phyloP scores from a whole-genome alignment of 1,284 basidiomycete species.

The Moniliella sp. region DNA sequence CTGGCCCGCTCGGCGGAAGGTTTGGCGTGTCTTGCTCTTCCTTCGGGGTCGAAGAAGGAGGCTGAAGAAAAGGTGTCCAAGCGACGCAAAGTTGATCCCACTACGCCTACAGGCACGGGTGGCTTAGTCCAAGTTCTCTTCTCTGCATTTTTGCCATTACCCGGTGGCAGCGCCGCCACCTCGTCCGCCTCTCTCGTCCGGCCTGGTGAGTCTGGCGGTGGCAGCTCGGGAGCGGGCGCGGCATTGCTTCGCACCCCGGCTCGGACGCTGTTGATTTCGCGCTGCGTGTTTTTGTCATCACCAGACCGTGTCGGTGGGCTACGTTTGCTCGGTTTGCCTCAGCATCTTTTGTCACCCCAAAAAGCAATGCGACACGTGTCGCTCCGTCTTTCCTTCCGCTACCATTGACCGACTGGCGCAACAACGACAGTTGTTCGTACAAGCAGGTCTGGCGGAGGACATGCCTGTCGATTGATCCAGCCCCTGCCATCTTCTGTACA shows the following conservation, averaged over 20 bases:
- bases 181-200: conserved; percentile 4
- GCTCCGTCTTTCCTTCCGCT: no score
- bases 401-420: no score
- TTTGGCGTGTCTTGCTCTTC: conserved; percentile 45
- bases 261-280: conserved; percentile 88
- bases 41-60: not conserved
- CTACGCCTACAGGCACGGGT: not conserved
- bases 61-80: conserved; percentile 5
- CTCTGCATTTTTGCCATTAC: not conserved
- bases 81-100: conserved; percentile 14
- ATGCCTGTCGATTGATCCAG: no score
- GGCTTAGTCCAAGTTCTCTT: not conserved
- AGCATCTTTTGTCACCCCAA: no score
- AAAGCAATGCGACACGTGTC: no score
- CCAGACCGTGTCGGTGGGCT: conserved; percentile 81
- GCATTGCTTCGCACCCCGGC: conserved; percentile 61
- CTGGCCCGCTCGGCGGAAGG: conserved; percentile 67
- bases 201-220: conserved; percentile 5
- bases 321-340: conserved; percentile 49
- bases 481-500: no score
- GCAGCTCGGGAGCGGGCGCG: not conserved
- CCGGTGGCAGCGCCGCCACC: not conserved
- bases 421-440: no score
- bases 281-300: conserved; percentile 98
- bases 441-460: no score